Evolutionary conservation across 495 filamentous ascomycete genomes (phyloP).

Genomic region (Halenospora varia): DNA sequence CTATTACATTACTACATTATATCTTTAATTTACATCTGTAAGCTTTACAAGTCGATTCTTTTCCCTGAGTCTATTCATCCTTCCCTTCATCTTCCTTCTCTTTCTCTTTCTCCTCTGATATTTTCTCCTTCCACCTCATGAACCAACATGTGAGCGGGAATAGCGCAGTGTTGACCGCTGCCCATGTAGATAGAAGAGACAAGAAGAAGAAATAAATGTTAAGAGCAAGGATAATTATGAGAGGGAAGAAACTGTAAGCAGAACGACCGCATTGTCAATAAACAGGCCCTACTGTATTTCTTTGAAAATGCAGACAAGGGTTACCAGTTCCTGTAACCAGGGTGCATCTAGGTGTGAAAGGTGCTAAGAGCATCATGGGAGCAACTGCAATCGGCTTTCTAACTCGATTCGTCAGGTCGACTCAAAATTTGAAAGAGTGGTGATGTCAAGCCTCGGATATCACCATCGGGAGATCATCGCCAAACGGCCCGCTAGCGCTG

Average conservation of each 20-base stretch:
- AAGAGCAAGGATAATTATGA: conserved; percentile 27
- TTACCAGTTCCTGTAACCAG: too few relatives aligned
- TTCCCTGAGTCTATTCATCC: too few relatives aligned
- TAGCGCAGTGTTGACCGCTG: conserved; percentile 46
- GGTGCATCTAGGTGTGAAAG: too few relatives aligned
- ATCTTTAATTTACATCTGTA: too few relatives aligned
- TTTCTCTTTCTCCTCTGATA: conserved; percentile 34
- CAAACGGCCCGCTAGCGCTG: not conserved
- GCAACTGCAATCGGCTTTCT: not conserved
- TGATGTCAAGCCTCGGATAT: not conserved
- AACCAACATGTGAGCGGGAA: conserved; percentile 56
- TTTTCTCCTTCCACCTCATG: conserved; percentile 57
- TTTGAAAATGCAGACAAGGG: too few relatives aligned
- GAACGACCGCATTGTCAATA: too few relatives aligned
- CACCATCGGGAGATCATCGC: not conserved
- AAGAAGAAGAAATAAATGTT: conserved; percentile 55
- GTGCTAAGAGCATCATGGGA: not conserved
- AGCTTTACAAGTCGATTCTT: too few relatives aligned
- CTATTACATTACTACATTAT: too few relatives aligned
- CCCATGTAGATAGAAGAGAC: conserved; percentile 55
- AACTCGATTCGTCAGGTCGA: not conserved
- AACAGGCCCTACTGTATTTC: too few relatives aligned
- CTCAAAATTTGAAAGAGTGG: not conserved
- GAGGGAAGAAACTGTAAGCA: too few relatives aligned
- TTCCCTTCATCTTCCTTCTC: too few relatives aligned